A percentile compares a stretch with the other conserved stretches of the same genome.
phyloP scores from a whole-genome alignment of 306 rosid genomes.

The Sechiopsis laciniata region DNA sequence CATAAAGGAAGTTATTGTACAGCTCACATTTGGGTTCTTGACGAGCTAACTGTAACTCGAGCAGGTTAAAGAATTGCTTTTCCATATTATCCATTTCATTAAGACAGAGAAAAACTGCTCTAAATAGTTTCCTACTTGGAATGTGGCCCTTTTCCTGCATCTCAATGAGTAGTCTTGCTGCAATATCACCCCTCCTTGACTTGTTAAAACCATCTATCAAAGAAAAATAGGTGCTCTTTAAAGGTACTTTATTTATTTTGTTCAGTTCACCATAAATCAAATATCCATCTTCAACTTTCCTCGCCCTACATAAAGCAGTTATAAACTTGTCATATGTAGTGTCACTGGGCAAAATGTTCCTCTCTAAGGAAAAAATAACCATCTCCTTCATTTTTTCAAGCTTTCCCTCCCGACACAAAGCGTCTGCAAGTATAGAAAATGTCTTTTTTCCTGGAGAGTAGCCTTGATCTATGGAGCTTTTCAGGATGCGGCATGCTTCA shows the following conservation, averaged over 20 bases:
- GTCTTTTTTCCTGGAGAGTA: conserved; percentile 45
- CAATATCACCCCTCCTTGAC: conserved; percentile 49
- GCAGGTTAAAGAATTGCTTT: conserved; percentile 33
- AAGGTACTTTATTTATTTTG: conserved; percentile 25
- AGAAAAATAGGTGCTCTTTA: conserved; percentile 32
- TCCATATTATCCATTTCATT: conserved; percentile 48
- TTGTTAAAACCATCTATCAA: conserved; percentile 48
- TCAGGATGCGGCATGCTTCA: conserved; percentile 46
- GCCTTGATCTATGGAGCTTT: conserved; percentile 33
- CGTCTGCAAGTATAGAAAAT: conserved; percentile 42
- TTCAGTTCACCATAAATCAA: conserved; percentile 43
- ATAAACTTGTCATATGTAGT: conserved; percentile 39
- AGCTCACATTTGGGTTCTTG: conserved; percentile 19
- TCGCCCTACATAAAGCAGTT: conserved; percentile 48
- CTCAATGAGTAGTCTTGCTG: conserved; percentile 70
- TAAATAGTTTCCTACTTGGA: conserved; percentile 26
- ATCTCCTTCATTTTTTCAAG: conserved; percentile 69
- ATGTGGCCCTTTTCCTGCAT: conserved; percentile 56
- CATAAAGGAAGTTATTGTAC: conserved; percentile 47
- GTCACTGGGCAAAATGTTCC: conserved; percentile 34
- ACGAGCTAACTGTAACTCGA: conserved; percentile 49
- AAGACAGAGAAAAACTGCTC: conserved; percentile 44
- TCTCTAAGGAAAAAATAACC: conserved; percentile 44
- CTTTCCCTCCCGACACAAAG: conserved; percentile 48
- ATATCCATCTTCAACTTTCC: conserved; percentile 54